Base-by-base conservation (phyloP, 192 early-diverging fungal genomes). In the Coemansia sp. region DNA sequence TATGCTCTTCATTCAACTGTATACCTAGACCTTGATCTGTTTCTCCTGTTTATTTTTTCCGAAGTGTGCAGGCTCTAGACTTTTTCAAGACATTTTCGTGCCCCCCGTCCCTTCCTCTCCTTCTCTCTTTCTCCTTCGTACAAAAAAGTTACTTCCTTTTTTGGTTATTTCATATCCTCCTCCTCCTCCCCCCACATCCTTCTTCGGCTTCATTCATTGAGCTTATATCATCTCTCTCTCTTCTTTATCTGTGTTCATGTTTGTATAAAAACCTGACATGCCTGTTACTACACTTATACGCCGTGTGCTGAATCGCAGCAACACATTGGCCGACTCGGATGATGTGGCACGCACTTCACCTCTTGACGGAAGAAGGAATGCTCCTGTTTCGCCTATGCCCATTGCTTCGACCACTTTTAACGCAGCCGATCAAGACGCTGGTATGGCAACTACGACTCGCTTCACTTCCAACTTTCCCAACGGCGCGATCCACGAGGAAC, bases 221-320 rank as follows among this genome's bases (percentile, higher is more conserved):
- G 43, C 43, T 16, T 16, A 44, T 4, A 44, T 34, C 7, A 62
- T 60, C 57, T 60, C 22, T 60, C 5, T 18, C 43, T 60, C 27
- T 15, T 4, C 33, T 18, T 12, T 33, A n/a, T 61, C n/a, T 27
- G 61, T 63, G 61, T 63, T 5, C 38, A 63, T 63, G 61, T 38
- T 42, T 5, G 36, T 24, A 12, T 40, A 42, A 43, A 29, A 27
- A 27, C 27, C 12, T 38, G 34, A 16, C 13, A 31, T 76, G 79
- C 67, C 75, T 7, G 69, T 73, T 24, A 34, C 79, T 15, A 77
- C 72, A 2, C 76, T 82, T 71, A 42, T 82, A 42, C 71, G 68
- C 7, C 79, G 79, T 4, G 64, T 82, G 67, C 69, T 82, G 36
- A 77, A 77, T 68, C 71, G 79, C 29, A 54, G 74, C 69, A 66